Evolutionary conservation across 192 early-diverging fungal genomes (phyloP).

Genomic region (Pilobolus umbonatus): DNA sequence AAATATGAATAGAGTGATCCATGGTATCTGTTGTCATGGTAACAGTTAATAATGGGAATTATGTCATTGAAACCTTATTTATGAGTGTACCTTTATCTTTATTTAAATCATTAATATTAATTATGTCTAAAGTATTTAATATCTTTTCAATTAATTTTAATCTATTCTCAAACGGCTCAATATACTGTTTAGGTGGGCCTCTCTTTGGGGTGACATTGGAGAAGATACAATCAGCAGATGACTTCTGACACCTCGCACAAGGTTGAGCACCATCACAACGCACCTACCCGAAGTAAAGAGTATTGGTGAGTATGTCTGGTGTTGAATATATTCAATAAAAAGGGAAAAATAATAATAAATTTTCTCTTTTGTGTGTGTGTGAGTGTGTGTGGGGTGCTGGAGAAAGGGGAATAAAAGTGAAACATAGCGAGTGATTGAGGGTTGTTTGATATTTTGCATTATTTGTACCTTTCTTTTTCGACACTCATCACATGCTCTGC

Average conservation of each 20-base stretch:
- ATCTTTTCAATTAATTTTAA: constrained; percentile 25
- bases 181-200: constrained; percentile 35
- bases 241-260: constrained; percentile 27
- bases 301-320: constrained; percentile 1
- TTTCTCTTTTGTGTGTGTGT: constrained; percentile 8
- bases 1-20: background rate
- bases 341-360: background rate
- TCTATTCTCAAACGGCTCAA: constrained; percentile 21
- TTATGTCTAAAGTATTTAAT: too few species aligned
- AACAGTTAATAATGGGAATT: constrained; percentile 44
- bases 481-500: constrained; percentile 34
- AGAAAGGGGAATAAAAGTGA: background rate
- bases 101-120: background rate
- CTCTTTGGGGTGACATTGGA: constrained; percentile 22
- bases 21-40: constrained; percentile 33
- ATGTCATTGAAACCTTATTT: constrained; percentile 45
- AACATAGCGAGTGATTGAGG: background rate
- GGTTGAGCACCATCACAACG: constrained; percentile 36
- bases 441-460: too few species aligned
- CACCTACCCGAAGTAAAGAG: constrained; percentile 16
- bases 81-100: background rate
- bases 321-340: constrained; percentile 3
- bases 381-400: background rate
- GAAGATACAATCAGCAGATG: constrained; percentile 26
- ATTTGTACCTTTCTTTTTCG: constrained; percentile 35